Evolutionary conservation across 345 rosid species (phyloP), one percentile per base, ranked within the genome.

Genomic region (Clausena lansium): DNA sequence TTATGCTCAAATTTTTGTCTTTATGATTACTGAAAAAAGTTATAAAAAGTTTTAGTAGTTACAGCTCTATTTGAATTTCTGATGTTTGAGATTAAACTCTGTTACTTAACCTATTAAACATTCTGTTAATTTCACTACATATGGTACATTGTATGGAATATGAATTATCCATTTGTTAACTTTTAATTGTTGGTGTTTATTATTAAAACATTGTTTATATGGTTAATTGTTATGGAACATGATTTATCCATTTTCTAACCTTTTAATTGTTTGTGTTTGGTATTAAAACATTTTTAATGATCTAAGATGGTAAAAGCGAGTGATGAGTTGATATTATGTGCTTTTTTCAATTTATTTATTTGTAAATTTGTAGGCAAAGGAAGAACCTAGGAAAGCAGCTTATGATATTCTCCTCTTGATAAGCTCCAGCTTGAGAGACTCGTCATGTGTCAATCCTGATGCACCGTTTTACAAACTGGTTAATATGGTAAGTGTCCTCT

Each of bases 371-470:
- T 76, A 95, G 98, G 91, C 84, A 32, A 88, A 87, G 47, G 97
- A 92, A 85, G 97, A 94, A 82, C 73, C 76, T 32, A 90, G 99
- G 79, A 92, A 91, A 82, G 90, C 85, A 79, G 92, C 99, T 79
- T 91, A 86, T 77, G 97, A 92, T 86, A 75, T 88, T 59, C 87
- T 96, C 75, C 89, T 89, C 77, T 69, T 70, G 57, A 86, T 96
- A 70, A 84, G 90, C 80, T 84, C 86, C 79, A 77, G 82, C 81
- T 76, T 92, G 82, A 86, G 80, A 81, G 84, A n/a, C n/a, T n/a
- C n/a, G n/a, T n/a, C n/a, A n/a, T n/a, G n/a, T n/a, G n/a, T n/a
- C n/a, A n/a, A n/a, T 77, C 55, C 88, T 25, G 87, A 75, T 78
- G 83, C 87, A 25, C 87, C 87, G 67, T 86, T 85, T 77, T 85